Evolutionary conservation across 768 basidiomycete genomes (phyloP), one percentile per base, ranked within the genome.

Genomic region (Tubosaeta sp.): DNA sequence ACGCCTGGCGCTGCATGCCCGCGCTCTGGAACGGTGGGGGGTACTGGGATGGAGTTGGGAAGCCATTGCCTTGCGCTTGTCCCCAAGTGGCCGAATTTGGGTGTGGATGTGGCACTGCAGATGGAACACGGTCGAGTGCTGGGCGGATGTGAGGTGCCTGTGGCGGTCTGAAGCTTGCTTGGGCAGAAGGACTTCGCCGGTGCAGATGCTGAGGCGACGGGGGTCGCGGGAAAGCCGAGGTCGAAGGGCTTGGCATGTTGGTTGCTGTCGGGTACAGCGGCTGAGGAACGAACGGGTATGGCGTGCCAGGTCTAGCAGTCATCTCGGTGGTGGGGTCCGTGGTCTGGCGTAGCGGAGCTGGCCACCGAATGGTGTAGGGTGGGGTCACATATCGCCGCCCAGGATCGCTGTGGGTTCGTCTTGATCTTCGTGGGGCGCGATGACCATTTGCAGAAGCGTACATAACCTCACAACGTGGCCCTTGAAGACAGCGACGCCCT

Each of bases 341-440:
- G 18, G 43, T 19, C 11, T 57, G 64, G 19, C 63, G 66, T 3
- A 56, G 58, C 6, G 66, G 66, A 6, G 57, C 42, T 24, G 67
- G 67, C 56, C 66, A 52, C 16, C n/a, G 55, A 18, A 58, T 34
- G 45, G 54, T 54, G 47, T 67, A 60, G 0, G 67, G 68, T 7
- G 59, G 64, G 12, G 45, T 35, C 25, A 58, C 53, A 39, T 56
- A 55, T 1, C 51, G 14, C 22, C 62, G 56, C 24, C 57, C 64
- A 29, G 66, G 60, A 48, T 68, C 67, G 41, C 64, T 62, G 2
- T 53, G 53, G 19, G 58, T 13, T 32, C 52, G 57, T 29, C 48
- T 54, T 16, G 61, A 44, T 39, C 46, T 51, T 25, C 49, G 49
- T 29, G 52, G 50, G 18, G 49, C 14, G 38, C 40, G 65, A 30